These are phyloP conservation scores for Pyrenula aspistea DNA, from an alignment of 495 filamentous ascomycete species.

Conservation along the genomic window DNA sequence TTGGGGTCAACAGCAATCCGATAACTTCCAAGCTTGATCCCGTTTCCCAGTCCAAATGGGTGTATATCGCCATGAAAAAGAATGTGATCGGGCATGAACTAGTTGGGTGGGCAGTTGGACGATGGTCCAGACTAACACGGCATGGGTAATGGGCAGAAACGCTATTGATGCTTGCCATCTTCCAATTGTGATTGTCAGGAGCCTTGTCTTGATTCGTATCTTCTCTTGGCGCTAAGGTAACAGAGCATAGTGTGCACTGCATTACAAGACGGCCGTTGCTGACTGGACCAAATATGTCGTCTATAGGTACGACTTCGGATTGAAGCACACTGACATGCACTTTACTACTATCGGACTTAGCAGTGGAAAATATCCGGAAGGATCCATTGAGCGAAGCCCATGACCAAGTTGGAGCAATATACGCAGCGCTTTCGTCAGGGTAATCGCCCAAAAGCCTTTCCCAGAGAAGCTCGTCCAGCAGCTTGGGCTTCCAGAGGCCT, in stretches of 20 bases:
- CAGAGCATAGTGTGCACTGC: neutral
- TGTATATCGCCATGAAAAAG: neutral
- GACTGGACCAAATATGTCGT: conserved; percentile 1
- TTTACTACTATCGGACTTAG: neutral
- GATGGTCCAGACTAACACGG: neutral
- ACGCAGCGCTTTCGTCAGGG: neutral
- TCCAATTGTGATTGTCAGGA: neutral
- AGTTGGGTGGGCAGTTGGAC: neutral
- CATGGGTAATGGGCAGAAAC: neutral
- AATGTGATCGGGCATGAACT: neutral
- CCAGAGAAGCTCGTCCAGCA: conserved; percentile 6
- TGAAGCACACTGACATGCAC: neutral
- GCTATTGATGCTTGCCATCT: neutral
- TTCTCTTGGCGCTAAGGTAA: neutral
- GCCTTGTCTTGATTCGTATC: neutral
- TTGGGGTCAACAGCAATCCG: neutral
- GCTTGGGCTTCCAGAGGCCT: conserved; percentile 4
- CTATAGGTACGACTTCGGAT: neutral
- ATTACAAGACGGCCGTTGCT: neutral
- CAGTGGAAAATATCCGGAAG: neutral
- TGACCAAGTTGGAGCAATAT: neutral
- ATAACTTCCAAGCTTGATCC: neutral
- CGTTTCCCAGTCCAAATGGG: neutral
- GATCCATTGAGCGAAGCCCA: neutral
- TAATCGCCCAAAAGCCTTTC: neutral